A percentile compares a stretch with the other conserved stretches of the same genome.
Evolutionary conservation across 176 grass and related monocot species (phyloP).

Genomic region (Typha latifolia): DNA sequence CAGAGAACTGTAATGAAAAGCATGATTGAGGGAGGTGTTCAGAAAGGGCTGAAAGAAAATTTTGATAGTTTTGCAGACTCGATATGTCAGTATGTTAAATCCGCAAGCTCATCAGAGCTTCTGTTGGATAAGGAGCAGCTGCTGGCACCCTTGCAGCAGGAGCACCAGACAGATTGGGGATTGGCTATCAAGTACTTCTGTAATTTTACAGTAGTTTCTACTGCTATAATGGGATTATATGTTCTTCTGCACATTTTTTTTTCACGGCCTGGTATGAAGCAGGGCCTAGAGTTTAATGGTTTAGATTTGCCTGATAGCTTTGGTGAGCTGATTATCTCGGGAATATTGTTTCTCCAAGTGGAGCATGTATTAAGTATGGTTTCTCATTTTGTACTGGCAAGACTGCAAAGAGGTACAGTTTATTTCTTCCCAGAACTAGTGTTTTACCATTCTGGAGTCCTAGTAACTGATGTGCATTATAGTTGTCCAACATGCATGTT

Average conservation of each 20-base stretch:
- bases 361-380: constrained; percentile 48
- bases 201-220: constrained; percentile 53
- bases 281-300: constrained; percentile 65
- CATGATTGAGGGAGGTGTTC: constrained; percentile 62
- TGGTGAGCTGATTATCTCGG: constrained; percentile 53
- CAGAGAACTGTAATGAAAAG: constrained; percentile 75
- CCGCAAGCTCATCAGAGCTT: constrained; percentile 28
- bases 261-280: constrained; percentile 28
- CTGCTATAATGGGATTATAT: constrained; percentile 46
- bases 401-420: constrained; percentile 55
- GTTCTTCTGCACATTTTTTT: constrained; percentile 70
- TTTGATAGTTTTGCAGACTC: constrained; percentile 48
- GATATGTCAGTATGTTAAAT: constrained; percentile 47
- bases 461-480: background rate
- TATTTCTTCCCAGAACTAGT: background rate
- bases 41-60: constrained; percentile 68
- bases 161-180: constrained; percentile 42
- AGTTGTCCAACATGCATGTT: background rate
- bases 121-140: constrained; percentile 62
- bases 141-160: constrained; percentile 52
- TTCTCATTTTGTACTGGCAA: constrained; percentile 71
- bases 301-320: constrained; percentile 82
- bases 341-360: constrained; percentile 62
- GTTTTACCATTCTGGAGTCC: background rate
- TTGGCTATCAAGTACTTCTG: constrained; percentile 69